Evolutionary conservation across 2,329 filamentous ascomycete species (phyloP), one percentile per base, ranked within the genome.

Genomic region (Helicocarpus griseus): DNA sequence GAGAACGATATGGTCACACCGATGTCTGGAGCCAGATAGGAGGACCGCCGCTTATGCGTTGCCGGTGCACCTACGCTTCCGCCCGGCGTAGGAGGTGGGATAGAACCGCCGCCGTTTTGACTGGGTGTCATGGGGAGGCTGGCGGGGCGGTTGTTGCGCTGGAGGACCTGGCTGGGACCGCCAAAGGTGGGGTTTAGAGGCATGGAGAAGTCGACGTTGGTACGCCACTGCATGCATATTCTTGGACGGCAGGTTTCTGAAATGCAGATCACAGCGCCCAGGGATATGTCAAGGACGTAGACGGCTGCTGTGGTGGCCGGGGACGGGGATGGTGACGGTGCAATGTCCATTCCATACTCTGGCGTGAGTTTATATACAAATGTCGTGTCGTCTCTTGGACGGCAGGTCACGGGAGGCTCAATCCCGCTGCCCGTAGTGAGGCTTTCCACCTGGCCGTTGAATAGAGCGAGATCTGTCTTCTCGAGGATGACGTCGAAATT

Each of bases 1-100:
- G 74, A 74, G 56, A 83, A 76, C 1, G 77, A 80, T 39, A 83
- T 71, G 0, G 73, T 77, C 19, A 83, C 65, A 7, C 73, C 76
- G 45, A 73, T 56, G 43, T 72, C 66, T 11, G 69, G 69, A 1
- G 64, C 58, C 13, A 65, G 65, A 53, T 67, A 67, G n/a, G 66
- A 66, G n/a, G 44, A 47, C 41, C 65, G 60, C 52, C 66, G 58
- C 47, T 63, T 66, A 2, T 59, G 56, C 21, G 58, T 57, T 35
- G 53, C 50, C 13, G 54, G 53, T 8, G 57, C 57, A 2, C 56
- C 21, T 29, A 8, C 26, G 24, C 7, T 44, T n/a, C n/a, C n/a
- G n/a, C n/a, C n/a, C n/a, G 26, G 41, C 8, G 11, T 22, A 17
- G 54, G 5, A 17, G 49, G 50, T 4, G 57, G 19, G 4, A 54